Evolutionary conservation across 345 rosid genomes (phyloP).

Genomic region (Salix dunnii): DNA sequence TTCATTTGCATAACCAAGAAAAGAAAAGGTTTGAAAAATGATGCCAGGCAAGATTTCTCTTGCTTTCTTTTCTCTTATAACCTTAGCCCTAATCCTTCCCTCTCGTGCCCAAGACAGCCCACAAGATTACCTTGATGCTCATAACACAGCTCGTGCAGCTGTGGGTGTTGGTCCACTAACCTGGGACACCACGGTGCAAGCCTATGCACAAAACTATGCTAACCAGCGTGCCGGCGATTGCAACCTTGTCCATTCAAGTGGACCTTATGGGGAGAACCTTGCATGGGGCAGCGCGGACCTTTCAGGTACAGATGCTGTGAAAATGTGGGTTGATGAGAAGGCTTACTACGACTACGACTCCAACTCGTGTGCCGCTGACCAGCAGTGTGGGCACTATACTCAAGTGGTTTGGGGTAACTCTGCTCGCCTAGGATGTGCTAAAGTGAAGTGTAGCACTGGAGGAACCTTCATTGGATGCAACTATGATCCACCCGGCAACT

Average conservation of each 20-base stretch:
- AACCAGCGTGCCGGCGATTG: background rate
- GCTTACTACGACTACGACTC: constrained; percentile 12
- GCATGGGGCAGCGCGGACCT: constrained; percentile 9
- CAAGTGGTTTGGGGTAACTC: constrained; percentile 31
- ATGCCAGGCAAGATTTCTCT: background rate
- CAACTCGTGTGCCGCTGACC: constrained; percentile 10
- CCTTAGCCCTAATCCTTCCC: constrained; percentile 5
- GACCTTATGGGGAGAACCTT: constrained; percentile 20
- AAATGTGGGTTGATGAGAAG: constrained; percentile 17
- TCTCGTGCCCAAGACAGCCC: constrained; percentile 15
- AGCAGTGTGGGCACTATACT: constrained; percentile 35
- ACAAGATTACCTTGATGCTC: constrained; percentile 18
- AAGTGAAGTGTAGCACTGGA: constrained; percentile 20
- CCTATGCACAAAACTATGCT: constrained; percentile 16
- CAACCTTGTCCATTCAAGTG: constrained; percentile 10
- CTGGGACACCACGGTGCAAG: constrained; percentile 11
- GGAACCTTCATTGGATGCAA: constrained; percentile 28
- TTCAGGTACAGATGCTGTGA: constrained; percentile 13
- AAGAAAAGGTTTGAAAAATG: background rate
- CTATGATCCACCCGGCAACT: constrained; percentile 33
- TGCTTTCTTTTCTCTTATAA: background rate
- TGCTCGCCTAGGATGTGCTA: constrained; percentile 20
- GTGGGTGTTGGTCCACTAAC: constrained; percentile 5
- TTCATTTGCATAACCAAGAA: background rate
- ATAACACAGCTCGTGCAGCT: constrained; percentile 15